Conservation (phyloP, 306 rosid species). For the Ormosia emarginata region DNA sequence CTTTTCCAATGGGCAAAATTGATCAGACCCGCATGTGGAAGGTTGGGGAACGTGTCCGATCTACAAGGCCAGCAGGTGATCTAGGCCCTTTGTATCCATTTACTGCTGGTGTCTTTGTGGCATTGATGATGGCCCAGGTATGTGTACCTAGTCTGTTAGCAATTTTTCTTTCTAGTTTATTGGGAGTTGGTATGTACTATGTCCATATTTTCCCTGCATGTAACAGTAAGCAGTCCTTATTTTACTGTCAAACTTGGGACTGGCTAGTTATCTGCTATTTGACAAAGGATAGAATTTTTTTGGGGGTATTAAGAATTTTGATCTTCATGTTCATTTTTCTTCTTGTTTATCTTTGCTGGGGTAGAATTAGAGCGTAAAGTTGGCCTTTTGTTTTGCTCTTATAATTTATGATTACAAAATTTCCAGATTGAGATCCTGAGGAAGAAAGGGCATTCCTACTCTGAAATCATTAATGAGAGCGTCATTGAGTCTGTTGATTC, state of each 20-base stretch:
- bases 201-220: background rate
- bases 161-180: background rate
- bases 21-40: slow-evolving; percentile 99
- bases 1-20: slow-evolving; percentile 98
- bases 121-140: slow-evolving; percentile 99
- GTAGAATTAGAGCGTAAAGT: background rate
- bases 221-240: background rate
- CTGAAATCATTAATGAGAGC: slow-evolving; percentile 94
- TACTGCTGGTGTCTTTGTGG: slow-evolving; percentile 97
- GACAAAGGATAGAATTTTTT: background rate
- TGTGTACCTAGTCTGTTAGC: background rate
- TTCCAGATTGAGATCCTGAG: slow-evolving; percentile 89
- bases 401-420: background rate
- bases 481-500: slow-evolving; percentile 95
- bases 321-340: background rate
- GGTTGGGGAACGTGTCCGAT: slow-evolving; percentile 86
- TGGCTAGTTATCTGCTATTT: background rate
- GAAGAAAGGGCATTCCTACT: slow-evolving; percentile 96
- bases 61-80: slow-evolving; percentile 80
- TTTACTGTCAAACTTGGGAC: background rate
- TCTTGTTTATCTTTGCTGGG: background rate
- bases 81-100: slow-evolving; percentile 90
- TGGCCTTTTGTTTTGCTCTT: background rate
- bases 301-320: background rate
- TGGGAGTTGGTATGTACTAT: background rate